Conservation (phyloP, 2,329 filamentous ascomycete genomes). For the Elsinoe ampelina region DNA sequence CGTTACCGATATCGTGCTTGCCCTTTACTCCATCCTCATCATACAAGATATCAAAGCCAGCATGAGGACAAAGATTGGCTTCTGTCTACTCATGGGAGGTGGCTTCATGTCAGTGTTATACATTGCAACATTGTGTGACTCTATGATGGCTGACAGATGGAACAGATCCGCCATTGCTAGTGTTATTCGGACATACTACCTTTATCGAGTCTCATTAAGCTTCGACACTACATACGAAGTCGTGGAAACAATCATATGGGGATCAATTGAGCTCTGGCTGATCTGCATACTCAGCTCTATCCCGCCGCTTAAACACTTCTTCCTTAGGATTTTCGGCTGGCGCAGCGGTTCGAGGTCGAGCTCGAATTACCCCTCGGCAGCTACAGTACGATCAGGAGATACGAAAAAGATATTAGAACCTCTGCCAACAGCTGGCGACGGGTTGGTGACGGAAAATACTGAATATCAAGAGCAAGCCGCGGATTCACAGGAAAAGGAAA, state of each 20-base stretch:
- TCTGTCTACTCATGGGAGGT: conserved; percentile 24
- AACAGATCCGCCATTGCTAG: conserved; percentile 4
- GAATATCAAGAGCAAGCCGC: background rate
- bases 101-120: conserved; percentile 16
- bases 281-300: conserved; percentile 8
- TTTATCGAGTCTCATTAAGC: background rate
- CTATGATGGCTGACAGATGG: background rate
- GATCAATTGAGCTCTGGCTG: conserved; percentile 3
- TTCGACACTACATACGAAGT: conserved; percentile 2
- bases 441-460: too few species aligned
- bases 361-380: background rate
- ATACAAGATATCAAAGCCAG: conserved; percentile 21
- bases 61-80: conserved; percentile 20
- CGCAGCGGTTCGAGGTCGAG: background rate
- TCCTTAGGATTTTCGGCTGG: background rate
- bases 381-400: background rate
- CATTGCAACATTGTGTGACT: too few species aligned
- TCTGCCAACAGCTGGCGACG: background rate
- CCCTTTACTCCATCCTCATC: conserved; percentile 23
- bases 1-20: conserved; percentile 19
- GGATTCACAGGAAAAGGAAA: background rate
- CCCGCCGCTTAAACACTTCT: conserved; percentile 1
- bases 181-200: background rate
- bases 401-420: background rate
- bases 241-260: background rate